These are phyloP conservation scores for Phytophthora sansomeana DNA, from an alignment of 352 stramenopile genomes.

Conservation along the genomic window DNA sequence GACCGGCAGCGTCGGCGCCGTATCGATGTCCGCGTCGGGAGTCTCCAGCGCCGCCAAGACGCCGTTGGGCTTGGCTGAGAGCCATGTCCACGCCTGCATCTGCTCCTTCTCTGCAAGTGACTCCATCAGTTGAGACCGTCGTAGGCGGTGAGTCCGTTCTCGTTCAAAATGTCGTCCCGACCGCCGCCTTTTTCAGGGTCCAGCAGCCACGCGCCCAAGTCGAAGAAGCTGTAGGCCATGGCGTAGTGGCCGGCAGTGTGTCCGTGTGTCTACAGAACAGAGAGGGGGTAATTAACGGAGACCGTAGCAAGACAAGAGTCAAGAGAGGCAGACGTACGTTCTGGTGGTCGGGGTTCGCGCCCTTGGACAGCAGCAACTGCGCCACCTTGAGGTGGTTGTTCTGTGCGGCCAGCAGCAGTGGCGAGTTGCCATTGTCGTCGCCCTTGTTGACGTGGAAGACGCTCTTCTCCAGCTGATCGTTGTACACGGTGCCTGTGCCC, in stretches of 20 bases:
- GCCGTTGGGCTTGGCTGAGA: slow-evolving; percentile 38
- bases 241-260: slow-evolving; percentile 95
- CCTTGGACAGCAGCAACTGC: slow-evolving; percentile 92
- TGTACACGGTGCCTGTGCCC: slow-evolving; percentile 92
- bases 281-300: slow-evolving; percentile 6
- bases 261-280: slow-evolving; percentile 62
- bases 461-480: slow-evolving; percentile 89
- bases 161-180: slow-evolving; percentile 90
- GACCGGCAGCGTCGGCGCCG: slow-evolving; percentile 10
- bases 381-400: slow-evolving; percentile 90
- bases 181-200: slow-evolving; percentile 86
- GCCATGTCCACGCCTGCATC: slow-evolving; percentile 31
- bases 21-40: not conserved
- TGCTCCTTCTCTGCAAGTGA: slow-evolving; percentile 20
- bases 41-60: slow-evolving; percentile 40
- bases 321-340: slow-evolving; percentile 61
- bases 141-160: slow-evolving; percentile 92
- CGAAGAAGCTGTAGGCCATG: slow-evolving; percentile 93
- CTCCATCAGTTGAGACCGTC: slow-evolving; percentile 80
- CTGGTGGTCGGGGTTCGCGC: slow-evolving; percentile 92
- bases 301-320: slow-evolving; percentile 4
- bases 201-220: slow-evolving; percentile 92
- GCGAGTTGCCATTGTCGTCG: slow-evolving; percentile 93
- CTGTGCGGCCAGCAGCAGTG: slow-evolving; percentile 87
- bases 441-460: slow-evolving; percentile 91